phyloP scores from a whole-genome alignment of 2,329 filamentous ascomycete genomes.

The Cladosporium sphaerospermum region DNA sequence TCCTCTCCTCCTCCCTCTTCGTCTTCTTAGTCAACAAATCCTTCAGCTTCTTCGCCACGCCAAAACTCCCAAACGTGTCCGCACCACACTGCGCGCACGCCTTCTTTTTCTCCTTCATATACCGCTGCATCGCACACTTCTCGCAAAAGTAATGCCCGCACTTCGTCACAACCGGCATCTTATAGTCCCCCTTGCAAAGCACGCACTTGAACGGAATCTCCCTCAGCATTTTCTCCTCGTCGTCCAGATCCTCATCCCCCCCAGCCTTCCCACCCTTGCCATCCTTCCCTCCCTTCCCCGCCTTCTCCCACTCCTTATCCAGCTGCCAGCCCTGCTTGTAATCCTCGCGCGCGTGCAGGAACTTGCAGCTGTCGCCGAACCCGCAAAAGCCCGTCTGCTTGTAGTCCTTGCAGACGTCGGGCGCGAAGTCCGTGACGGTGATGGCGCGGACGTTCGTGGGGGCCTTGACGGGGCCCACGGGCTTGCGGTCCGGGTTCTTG shows the following conservation, averaged over 20 bases:
- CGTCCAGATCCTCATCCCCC: constrained; percentile 47
- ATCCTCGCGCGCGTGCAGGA: constrained; percentile 67
- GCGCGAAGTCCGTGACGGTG: constrained; percentile 83
- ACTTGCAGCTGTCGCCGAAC: constrained; percentile 77
- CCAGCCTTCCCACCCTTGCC: constrained; percentile 43
- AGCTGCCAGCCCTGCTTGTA: constrained; percentile 93
- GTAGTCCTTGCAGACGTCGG: constrained; percentile 93
- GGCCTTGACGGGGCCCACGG: constrained; percentile 78
- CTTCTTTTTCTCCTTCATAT: constrained; percentile 71
- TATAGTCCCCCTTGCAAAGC: constrained; percentile 75
- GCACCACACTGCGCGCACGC: constrained; percentile 78
- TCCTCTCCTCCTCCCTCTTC: constrained; percentile 8
- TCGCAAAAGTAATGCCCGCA: constrained; percentile 98
- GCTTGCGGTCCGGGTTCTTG: constrained; percentile 62
- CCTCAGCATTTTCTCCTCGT: constrained; percentile 67
- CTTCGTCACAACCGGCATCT: constrained; percentile 74
- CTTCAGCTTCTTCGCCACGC: constrained; percentile 74
- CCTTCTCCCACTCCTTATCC: constrained; percentile 87
- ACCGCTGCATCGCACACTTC: constrained; percentile 76
- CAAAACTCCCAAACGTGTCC: constrained; percentile 85
- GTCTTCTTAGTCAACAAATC: constrained; percentile 70
- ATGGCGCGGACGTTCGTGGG: constrained; percentile 85
- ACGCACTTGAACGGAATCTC: constrained; percentile 86
- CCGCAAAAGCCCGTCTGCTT: constrained; percentile 71
- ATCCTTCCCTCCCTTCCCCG: constrained; percentile 67